Evolutionary conservation across 805 yeast genomes (phyloP).

Genomic region (Monosporozyma aquatica): DNA sequence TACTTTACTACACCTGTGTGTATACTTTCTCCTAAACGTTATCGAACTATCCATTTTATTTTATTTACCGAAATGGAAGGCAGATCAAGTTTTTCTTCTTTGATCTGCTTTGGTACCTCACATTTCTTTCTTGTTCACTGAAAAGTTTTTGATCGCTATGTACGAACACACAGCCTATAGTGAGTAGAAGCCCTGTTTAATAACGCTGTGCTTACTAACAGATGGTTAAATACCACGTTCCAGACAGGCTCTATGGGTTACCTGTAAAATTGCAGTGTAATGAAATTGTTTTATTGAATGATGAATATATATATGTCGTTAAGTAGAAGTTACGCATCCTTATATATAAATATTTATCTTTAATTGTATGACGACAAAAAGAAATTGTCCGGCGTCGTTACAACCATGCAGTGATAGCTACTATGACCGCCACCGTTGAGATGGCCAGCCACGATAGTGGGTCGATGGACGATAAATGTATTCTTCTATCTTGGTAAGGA

Average conservation of each 20-base stretch:
- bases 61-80: neutral
- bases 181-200: neutral
- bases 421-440: neutral
- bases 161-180: neutral
- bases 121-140: neutral
- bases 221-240: no score
- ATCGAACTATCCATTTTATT: neutral
- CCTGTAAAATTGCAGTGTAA: no score
- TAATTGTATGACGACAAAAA: no score
- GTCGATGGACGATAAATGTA: neutral
- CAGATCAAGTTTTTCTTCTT: neutral
- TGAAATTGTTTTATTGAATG: no score
- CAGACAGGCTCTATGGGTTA: no score
- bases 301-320: no score
- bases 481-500: neutral
- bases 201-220: no score
- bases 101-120: slow-evolving; percentile 1
- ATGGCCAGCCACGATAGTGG: slow-evolving; percentile 1
- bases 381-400: no score
- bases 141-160: neutral
- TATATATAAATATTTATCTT: no score
- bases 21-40: no score
- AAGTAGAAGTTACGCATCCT: no score
- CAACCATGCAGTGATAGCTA: neutral
- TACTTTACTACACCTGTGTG: no score